Evolutionary conservation across 495 filamentous ascomycete species (phyloP).

Genomic region (Hamigera avellanea): DNA sequence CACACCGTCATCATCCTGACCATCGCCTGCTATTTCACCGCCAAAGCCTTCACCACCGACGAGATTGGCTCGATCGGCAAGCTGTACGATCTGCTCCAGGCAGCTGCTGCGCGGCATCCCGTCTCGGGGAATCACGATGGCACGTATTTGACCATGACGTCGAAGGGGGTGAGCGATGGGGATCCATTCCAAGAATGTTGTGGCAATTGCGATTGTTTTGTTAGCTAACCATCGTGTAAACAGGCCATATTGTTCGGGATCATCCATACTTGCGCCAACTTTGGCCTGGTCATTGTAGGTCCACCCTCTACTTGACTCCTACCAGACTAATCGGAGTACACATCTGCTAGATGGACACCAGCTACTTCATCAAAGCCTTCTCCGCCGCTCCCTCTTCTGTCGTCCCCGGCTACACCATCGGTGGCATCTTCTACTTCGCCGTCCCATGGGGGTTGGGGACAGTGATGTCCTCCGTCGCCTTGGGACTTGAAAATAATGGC

Average conservation of each 20-base stretch:
- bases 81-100: conserved; percentile 34
- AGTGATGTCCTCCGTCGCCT: conserved; percentile 26
- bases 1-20: conserved; percentile 35
- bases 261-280: conserved; percentile 29
- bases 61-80: conserved; percentile 28
- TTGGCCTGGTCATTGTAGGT: conserved; percentile 29
- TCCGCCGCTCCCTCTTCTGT: conserved; percentile 24
- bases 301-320: neutral
- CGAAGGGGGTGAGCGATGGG: conserved; percentile 26
- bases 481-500: conserved; percentile 28
- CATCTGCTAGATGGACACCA: conserved; percentile 34
- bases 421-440: conserved; percentile 31
- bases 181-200: neutral
- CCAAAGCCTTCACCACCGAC: conserved; percentile 29
- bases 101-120: conserved; percentile 28
- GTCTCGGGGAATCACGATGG: conserved; percentile 35
- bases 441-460: conserved; percentile 34
- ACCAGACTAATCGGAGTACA: neutral
- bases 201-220: neutral
- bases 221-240: neutral
- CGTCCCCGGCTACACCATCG: conserved; percentile 33
- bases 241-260: conserved; percentile 34
- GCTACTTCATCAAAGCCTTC: conserved; percentile 37
- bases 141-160: conserved; percentile 39
- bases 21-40: conserved; percentile 34